Conservation (phyloP, 306 rosid genomes). For the Abrus precatorius region DNA sequence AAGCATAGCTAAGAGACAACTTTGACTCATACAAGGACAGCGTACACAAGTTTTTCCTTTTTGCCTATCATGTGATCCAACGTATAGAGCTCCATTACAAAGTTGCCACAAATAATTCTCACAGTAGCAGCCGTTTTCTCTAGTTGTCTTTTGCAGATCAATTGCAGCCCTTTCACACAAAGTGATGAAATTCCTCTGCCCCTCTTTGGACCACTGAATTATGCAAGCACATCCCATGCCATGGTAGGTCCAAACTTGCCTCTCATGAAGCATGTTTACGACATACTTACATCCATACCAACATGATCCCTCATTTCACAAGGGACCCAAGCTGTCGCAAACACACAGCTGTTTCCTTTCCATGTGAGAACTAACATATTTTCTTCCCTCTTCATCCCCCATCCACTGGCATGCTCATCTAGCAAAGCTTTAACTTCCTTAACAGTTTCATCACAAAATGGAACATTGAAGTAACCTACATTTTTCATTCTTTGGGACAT, state of each 20-base stretch:
- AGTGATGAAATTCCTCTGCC: conserved; percentile 49
- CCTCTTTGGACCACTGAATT: conserved; percentile 52
- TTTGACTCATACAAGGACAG: conserved; percentile 60
- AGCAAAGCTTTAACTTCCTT: conserved; percentile 79
- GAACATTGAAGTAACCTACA: conserved; percentile 62
- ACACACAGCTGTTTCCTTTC: conserved; percentile 95
- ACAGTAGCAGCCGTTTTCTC: conserved; percentile 53
- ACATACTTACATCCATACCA: conserved; percentile 22
- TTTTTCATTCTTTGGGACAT: conserved; percentile 71
- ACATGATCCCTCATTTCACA: conserved; percentile 57
- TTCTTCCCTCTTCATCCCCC: conserved; percentile 98
- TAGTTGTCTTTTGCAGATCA: conserved; percentile 44
- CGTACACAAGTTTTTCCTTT: conserved; percentile 14
- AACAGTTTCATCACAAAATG: conserved; percentile 74
- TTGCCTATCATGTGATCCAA: conserved; percentile 60
- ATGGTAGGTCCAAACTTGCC: conserved; percentile 42
- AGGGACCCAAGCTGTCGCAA: conserved; percentile 89
- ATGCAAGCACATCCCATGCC: conserved; percentile 27
- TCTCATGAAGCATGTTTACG: conserved; percentile 24
- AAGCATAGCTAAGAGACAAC: conserved; percentile 43
- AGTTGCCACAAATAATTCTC: conserved; percentile 43
- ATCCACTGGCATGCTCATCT: conserved; percentile 96
- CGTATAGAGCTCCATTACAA: conserved; percentile 41
- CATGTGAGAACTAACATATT: conserved; percentile 88
- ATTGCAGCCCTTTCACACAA: conserved; percentile 53